Percentiles rank a stretch among this genome's conserved stretches.
Conservation (phyloP, 495 filamentous ascomycete genomes). For the Bacidia gigantensis region DNA sequence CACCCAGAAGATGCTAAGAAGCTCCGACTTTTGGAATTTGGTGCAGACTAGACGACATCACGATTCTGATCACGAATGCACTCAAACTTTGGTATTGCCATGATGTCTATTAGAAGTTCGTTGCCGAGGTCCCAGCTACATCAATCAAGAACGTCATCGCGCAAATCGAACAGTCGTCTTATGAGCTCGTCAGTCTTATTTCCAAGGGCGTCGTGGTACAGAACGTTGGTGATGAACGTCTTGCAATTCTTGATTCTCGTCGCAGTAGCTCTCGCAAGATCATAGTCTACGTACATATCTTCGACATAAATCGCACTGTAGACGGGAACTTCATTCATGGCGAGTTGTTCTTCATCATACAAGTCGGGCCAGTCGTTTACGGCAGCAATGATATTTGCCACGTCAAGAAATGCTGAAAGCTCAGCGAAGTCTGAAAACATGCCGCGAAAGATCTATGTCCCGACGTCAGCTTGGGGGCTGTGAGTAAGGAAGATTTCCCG, state of each 20-base stretch:
- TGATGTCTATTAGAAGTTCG: neutral
- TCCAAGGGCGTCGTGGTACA: constrained; percentile 76
- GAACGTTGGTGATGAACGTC: constrained; percentile 67
- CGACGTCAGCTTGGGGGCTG: neutral
- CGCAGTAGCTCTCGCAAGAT: constrained; percentile 58
- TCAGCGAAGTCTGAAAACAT: constrained; percentile 68
- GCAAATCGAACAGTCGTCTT: constrained; percentile 51
- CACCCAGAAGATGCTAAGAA: constrained; percentile 68
- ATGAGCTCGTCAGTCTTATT: constrained; percentile 60
- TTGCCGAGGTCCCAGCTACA: neutral
- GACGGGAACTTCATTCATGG: constrained; percentile 70
- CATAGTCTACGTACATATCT: constrained; percentile 89
- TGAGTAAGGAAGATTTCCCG: constrained; percentile 5
- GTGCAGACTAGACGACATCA: constrained; percentile 33
- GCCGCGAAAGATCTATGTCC: constrained; percentile 49
- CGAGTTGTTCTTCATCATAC: constrained; percentile 60
- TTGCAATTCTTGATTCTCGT: constrained; percentile 61
- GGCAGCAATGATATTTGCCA: constrained; percentile 56
- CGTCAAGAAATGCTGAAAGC: constrained; percentile 46
- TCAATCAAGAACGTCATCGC: constrained; percentile 60
- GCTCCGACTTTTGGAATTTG: constrained; percentile 73
- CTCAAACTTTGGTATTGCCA: neutral
- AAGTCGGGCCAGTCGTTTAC: constrained; percentile 56
- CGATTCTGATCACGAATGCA: neutral
- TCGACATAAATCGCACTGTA: constrained; percentile 77